phyloP scores from a whole-genome alignment of 2,329 filamentous ascomycete species.

The Aspergillus sp. region DNA sequence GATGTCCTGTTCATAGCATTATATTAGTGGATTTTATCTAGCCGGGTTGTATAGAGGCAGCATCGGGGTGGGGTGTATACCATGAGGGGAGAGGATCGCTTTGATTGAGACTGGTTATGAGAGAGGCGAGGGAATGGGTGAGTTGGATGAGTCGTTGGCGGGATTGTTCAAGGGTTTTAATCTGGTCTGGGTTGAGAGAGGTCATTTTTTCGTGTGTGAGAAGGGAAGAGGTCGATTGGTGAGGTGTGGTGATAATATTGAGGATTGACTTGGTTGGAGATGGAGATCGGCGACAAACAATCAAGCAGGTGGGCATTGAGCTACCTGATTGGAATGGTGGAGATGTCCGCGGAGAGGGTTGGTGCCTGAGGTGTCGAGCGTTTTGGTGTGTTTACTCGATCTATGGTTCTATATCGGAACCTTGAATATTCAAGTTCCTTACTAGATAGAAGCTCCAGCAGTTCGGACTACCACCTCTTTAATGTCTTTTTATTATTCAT shows the following conservation, averaged over 20 bases:
- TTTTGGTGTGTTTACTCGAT: not conserved
- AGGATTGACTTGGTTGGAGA: not conserved
- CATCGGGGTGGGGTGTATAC: conserved; percentile 47
- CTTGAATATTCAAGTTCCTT: not conserved
- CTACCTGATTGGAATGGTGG: not conserved
- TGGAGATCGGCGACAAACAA: not conserved
- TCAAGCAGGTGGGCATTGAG: too few species aligned
- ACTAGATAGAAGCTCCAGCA: too few species aligned
- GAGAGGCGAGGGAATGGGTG: conserved; percentile 66
- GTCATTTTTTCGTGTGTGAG: conserved; percentile 34
- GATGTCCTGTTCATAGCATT: conserved; percentile 57
- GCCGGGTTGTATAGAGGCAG: not conserved
- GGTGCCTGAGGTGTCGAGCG: not conserved
- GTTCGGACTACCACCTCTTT: too few species aligned
- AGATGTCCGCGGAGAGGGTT: not conserved
- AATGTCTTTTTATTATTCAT: too few species aligned
- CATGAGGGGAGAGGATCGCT: conserved; percentile 68
- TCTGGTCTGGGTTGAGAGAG: conserved; percentile 43
- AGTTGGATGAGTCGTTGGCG: conserved; percentile 69
- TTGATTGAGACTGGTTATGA: conserved; percentile 62
- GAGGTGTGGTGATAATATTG: not conserved
- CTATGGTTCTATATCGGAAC: too few species aligned
- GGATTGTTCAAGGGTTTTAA: conserved; percentile 69
- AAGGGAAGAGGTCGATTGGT: not conserved
- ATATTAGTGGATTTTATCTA: conserved; percentile 1